Percentiles rank a stretch among this genome's conserved stretches.
These are phyloP conservation scores for Neophaeococcomyces mojaviensis DNA, from an alignment of 2,329 filamentous ascomycete genomes.

Conservation along the genomic window DNA sequence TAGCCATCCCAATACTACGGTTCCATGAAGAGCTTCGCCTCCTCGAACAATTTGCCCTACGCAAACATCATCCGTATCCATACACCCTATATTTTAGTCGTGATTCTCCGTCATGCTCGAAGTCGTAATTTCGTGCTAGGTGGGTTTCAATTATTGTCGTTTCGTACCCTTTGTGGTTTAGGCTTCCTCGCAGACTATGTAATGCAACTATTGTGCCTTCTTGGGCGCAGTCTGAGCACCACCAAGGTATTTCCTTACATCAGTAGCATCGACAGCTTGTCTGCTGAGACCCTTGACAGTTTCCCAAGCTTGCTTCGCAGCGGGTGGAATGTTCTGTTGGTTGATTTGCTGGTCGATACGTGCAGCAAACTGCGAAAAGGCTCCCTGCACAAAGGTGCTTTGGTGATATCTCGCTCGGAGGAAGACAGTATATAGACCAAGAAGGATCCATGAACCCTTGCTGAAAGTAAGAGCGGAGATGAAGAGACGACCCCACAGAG, in stretches of 20 bases:
- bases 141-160: neutral
- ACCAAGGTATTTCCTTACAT: slow-evolving; percentile 64
- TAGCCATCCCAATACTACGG: no score
- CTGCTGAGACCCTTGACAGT: slow-evolving; percentile 63
- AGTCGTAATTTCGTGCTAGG: neutral
- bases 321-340: slow-evolving; percentile 78
- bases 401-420: slow-evolving; percentile 83
- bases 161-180: neutral
- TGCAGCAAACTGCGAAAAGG: slow-evolving; percentile 64
- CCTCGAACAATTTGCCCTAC: no score
- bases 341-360: slow-evolving; percentile 75
- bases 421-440: slow-evolving; percentile 82
- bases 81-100: no score
- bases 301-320: slow-evolving; percentile 71
- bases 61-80: no score
- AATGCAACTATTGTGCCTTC: slow-evolving; percentile 39
- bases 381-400: slow-evolving; percentile 84
- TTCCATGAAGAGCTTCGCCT: no score
- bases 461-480: slow-evolving; percentile 78
- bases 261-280: slow-evolving; percentile 72
- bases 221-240: slow-evolving; percentile 34
- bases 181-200: neutral
- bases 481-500: slow-evolving; percentile 75
- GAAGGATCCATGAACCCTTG: slow-evolving; percentile 81
- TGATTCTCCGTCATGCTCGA: neutral